These are phyloP conservation scores for Fusarium nygamai DNA, from an alignment of 2,329 filamentous ascomycete species.

Conservation along the genomic window DNA sequence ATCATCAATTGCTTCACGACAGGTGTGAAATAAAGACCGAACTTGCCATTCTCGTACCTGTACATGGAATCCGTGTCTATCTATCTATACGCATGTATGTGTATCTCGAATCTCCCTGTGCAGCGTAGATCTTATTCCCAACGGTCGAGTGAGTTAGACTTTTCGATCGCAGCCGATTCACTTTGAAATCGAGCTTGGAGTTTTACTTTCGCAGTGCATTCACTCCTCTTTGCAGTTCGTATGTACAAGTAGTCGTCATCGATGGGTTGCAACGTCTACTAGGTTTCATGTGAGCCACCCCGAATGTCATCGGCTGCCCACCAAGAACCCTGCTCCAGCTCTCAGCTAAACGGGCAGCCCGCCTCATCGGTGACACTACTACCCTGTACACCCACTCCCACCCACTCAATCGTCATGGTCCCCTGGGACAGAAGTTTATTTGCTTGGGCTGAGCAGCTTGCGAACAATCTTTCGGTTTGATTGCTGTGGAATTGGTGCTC, in stretches of 20 bases:
- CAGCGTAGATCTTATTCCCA: not conserved
- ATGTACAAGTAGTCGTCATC: constrained; percentile 18
- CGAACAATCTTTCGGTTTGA: not conserved
- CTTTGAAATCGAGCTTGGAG: not conserved
- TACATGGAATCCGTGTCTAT: not conserved
- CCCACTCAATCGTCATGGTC: constrained; percentile 7
- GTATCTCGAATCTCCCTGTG: not conserved
- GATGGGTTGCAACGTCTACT: constrained; percentile 22
- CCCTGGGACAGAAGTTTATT: constrained; percentile 22
- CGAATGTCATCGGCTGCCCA: constrained; percentile 32
- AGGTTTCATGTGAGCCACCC: constrained; percentile 34
- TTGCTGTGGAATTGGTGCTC: constrained; percentile 9
- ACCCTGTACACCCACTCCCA: constrained; percentile 9
- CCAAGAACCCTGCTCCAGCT: constrained; percentile 30
- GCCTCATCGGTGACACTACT: constrained; percentile 35
- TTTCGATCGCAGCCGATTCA: not conserved
- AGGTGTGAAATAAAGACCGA: not conserved
- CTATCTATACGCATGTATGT: not conserved
- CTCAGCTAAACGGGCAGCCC: constrained; percentile 31
- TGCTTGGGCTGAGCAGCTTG: not conserved
- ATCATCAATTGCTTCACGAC: not conserved
- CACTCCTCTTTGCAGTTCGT: constrained; percentile 16
- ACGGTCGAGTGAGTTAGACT: not conserved
- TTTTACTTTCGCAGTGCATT: not conserved
- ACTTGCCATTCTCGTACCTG: not conserved